Conservation (phyloP, 108 stramenopile genomes). For the Bacterosira constricta region DNA sequence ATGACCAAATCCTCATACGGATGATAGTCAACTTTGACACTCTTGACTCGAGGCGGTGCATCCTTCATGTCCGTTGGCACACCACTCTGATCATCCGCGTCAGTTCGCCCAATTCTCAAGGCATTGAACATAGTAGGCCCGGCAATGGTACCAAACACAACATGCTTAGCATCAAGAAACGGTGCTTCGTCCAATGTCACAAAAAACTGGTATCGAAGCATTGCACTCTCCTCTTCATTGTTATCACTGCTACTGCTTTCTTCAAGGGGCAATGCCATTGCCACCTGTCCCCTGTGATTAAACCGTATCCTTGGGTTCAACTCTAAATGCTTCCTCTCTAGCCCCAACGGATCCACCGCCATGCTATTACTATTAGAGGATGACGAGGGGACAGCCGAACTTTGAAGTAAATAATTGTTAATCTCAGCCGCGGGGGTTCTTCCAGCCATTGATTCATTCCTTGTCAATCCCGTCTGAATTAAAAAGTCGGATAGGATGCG, state of each 20-base stretch:
- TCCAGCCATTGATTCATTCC: constrained; percentile 6
- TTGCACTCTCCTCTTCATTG: constrained; percentile 43
- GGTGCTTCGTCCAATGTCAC: constrained; percentile 90
- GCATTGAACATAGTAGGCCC: constrained; percentile 96
- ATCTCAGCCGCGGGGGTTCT: constrained; percentile 45
- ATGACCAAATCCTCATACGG: constrained; percentile 87
- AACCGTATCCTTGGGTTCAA: constrained; percentile 88
- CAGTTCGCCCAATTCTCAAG: constrained; percentile 84
- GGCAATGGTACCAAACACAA: constrained; percentile 87
- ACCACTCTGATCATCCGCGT: constrained; percentile 64
- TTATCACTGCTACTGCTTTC: constrained; percentile 19
- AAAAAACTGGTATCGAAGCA: constrained; percentile 94
- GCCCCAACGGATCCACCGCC: constrained; percentile 32
- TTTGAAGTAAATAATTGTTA: constrained; percentile 40
- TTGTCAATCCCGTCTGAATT: constrained; percentile 84
- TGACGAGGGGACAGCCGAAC: constrained; percentile 28
- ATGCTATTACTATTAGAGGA: not conserved
- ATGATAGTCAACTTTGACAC: constrained; percentile 84
- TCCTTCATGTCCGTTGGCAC: constrained; percentile 54
- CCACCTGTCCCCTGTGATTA: constrained; percentile 93
- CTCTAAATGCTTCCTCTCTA: constrained; percentile 79
- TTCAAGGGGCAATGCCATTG: constrained; percentile 83
- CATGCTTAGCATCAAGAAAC: constrained; percentile 91
- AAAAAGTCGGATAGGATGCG: constrained; percentile 88
- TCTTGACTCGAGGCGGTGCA: constrained; percentile 64